Conservation (phyloP, 768 basidiomycete species). For the Lyophyllum shimeji region DNA sequence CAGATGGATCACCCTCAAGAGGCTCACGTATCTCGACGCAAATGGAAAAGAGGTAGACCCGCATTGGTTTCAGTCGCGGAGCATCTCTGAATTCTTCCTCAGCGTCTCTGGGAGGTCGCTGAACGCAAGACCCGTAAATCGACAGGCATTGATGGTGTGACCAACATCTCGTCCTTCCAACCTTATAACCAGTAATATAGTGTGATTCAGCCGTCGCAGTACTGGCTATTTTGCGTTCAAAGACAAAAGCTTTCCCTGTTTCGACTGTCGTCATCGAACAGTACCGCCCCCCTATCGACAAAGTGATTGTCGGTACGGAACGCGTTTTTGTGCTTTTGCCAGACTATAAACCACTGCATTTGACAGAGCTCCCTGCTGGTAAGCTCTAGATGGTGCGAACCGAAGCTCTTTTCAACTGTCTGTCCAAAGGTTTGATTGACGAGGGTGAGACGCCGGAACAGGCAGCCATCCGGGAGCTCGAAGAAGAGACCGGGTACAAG, state of each 20-base stretch:
- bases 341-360: neutral
- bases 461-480: slow-evolving; percentile 84
- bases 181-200: neutral
- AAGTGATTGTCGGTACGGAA: slow-evolving; percentile 77
- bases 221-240: slow-evolving; percentile 76
- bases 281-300: slow-evolving; percentile 85
- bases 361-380: slow-evolving; percentile 40
- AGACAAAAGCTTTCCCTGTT: slow-evolving; percentile 64
- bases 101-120: slow-evolving; percentile 91
- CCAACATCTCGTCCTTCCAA: neutral
- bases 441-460: slow-evolving; percentile 78
- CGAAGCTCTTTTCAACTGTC: neutral
- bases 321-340: slow-evolving; percentile 9
- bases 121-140: slow-evolving; percentile 77
- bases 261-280: slow-evolving; percentile 90
- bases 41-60: slow-evolving; percentile 66
- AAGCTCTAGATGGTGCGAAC: neutral
- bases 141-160: slow-evolving; percentile 77
- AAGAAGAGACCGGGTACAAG: slow-evolving; percentile 91
- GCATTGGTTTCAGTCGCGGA: slow-evolving; percentile 12
- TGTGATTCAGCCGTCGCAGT: slow-evolving; percentile 72
- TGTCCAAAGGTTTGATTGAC: slow-evolving; percentile 70
- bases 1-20: slow-evolving; percentile 87
- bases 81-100: slow-evolving; percentile 1
- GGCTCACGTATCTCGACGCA: slow-evolving; percentile 77